phyloP scores from a whole-genome alignment of 164 flowering plant genomes.

The Stephania japonica region DNA sequence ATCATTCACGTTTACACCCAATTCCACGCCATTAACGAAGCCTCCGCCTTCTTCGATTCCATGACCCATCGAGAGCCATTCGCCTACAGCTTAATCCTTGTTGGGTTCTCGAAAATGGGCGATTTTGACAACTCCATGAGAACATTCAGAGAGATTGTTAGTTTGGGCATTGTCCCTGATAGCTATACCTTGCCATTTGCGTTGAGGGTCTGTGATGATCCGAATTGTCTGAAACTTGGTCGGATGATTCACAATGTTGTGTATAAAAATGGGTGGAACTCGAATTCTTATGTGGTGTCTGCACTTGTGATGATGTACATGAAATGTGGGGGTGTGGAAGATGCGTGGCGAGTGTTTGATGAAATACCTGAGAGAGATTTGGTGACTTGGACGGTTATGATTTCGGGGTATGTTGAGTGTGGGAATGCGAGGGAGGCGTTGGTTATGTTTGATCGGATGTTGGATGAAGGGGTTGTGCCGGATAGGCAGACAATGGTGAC shows the following conservation, averaged over 20 bases:
- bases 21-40: conserved; percentile 27
- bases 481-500: conserved; percentile 54
- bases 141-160: conserved; percentile 35
- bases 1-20: conserved; percentile 35
- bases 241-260: conserved; percentile 33
- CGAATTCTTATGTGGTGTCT: conserved; percentile 36
- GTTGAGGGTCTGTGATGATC: conserved; percentile 42
- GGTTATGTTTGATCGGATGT: conserved; percentile 47
- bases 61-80: conserved; percentile 32
- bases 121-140: conserved; percentile 32
- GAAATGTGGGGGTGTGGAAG: conserved; percentile 32
- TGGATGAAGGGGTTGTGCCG: conserved; percentile 34
- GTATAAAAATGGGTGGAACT: conserved; percentile 29
- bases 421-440: conserved; percentile 38
- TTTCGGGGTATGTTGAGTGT: conserved; percentile 42
- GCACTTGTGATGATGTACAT: conserved; percentile 47
- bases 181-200: conserved; percentile 39
- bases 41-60: conserved; percentile 25
- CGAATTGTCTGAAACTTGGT: conserved; percentile 25
- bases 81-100: conserved; percentile 52
- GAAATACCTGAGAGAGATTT: conserved; percentile 40
- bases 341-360: conserved; percentile 42
- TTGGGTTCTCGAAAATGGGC: conserved; percentile 42
- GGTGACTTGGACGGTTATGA: conserved; percentile 56
- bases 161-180: conserved; percentile 31